Evolutionary conservation across 2,329 filamentous ascomycete species (phyloP).

Genomic region (Hymenoscyphus fraxineus): DNA sequence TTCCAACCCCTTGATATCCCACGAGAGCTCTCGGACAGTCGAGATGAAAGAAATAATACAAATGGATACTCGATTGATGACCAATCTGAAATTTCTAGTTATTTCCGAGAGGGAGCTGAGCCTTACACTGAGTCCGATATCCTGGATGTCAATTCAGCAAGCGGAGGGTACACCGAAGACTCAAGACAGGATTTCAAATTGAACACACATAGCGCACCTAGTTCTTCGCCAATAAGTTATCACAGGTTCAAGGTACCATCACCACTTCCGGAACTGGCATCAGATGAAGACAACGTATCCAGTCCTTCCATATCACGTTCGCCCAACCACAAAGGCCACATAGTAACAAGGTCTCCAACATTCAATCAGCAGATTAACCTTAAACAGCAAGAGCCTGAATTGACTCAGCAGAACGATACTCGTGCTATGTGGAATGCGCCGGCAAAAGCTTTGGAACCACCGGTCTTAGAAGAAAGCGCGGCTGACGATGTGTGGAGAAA

Average conservation of each 20-base stretch:
- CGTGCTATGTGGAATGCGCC: not conserved
- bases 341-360: not conserved
- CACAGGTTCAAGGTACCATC: conserved; percentile 1
- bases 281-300: not conserved
- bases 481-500: conserved; percentile 29
- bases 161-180: not conserved
- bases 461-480: conserved; percentile 12
- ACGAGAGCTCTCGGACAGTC: not conserved
- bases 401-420: not conserved
- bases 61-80: not conserved
- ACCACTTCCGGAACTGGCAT: not conserved
- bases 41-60: not conserved
- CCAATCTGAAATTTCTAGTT: not conserved
- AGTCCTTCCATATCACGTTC: not conserved
- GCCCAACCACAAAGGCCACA: not conserved
- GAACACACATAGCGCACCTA: not conserved
- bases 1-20: not conserved
- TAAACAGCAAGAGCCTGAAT: not conserved
- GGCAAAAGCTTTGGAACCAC: not conserved
- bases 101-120: not conserved
- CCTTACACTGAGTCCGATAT: not conserved
- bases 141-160: conserved; percentile 1
- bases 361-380: not conserved
- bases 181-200: not conserved
- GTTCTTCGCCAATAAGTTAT: not conserved